phyloP scores from a whole-genome alignment of 345 rosid species.

The Alliaria petiolata region DNA sequence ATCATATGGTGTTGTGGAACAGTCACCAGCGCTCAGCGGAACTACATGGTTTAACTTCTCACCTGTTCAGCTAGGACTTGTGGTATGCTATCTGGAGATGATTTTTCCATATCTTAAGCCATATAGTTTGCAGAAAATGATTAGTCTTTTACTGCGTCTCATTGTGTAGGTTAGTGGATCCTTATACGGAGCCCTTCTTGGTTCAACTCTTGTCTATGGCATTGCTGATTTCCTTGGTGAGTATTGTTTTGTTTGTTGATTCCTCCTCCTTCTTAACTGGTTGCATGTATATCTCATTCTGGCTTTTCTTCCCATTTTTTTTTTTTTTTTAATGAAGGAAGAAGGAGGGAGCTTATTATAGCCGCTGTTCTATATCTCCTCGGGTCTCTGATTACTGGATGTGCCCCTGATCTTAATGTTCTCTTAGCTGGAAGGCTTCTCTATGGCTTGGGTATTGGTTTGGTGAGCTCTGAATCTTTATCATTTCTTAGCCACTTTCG shows the following conservation, averaged over 20 bases:
- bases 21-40: constrained; percentile 87
- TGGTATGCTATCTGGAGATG: constrained; percentile 50
- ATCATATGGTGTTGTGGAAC: constrained; percentile 22
- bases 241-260: constrained; percentile 6
- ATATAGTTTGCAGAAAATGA: neutral
- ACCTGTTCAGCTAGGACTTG: constrained; percentile 88
- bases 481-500: neutral
- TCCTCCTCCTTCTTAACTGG: neutral
- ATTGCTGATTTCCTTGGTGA: constrained; percentile 89
- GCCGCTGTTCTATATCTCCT: constrained; percentile 60
- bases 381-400: constrained; percentile 58
- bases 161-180: constrained; percentile 86
- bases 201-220: constrained; percentile 81
- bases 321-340: constrained; percentile 41
- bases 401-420: constrained; percentile 64
- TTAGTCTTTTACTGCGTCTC: neutral
- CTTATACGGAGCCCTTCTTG: constrained; percentile 92
- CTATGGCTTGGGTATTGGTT: constrained; percentile 85
- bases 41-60: constrained; percentile 87
- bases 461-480: constrained; percentile 49
- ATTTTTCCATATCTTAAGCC: neutral
- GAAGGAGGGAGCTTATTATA: constrained; percentile 76
- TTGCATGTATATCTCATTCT: constrained; percentile 10
- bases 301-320: constrained; percentile 2
- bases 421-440: constrained; percentile 82